Evolutionary conservation across 257 asterid species (phyloP), one percentile per base, ranked within the genome.

Genomic region (Schizonepeta tenuifolia): DNA sequence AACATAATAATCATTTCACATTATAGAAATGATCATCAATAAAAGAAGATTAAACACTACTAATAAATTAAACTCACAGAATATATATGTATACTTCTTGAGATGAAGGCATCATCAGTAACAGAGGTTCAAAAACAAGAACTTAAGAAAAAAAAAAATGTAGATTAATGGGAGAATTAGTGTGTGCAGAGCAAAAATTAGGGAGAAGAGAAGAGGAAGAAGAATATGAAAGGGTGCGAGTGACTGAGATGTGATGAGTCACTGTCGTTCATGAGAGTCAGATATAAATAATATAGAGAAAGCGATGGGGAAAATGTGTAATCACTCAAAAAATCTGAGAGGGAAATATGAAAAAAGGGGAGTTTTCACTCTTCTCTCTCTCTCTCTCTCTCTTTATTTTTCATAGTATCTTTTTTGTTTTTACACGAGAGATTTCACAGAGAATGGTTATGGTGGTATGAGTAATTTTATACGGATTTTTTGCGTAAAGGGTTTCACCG

Each of bases 241-340:
- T 38, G 43, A 38, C 14, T 46, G 18, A 14, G 43, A 57, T n/a
- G 47, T 74, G 80, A 72, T 18, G 75, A 65, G 73, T 79, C 83
- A 55, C 72, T 71, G 77, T 70, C 80, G 21, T 66, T 46, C 65
- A 26, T 53, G 78, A 40, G 76, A 78, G 76, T 73, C 73, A 46
- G 79, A 54, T 55, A 41, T 61, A 60, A 21, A 41, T 61, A 60
- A 21, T 51, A 49, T 21, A 63, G 46, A 65, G 77, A 69, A 62
- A 69, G 77, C 43, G 76, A 79, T 35, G 56, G 51, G 55, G 13
- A 9, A n/a, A n/a, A n/a, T 47, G 8, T 4, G 15, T 6, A 47
- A 9, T 8, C 53, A 20, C 21, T 41, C 54, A 41, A 10, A 40
- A 64, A 41, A 7, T 40, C 7, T 21, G 43, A 43, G 67, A 57